Conservation (phyloP, 192 early-diverging fungal genomes). For the Radiomyces spectabilis region DNA sequence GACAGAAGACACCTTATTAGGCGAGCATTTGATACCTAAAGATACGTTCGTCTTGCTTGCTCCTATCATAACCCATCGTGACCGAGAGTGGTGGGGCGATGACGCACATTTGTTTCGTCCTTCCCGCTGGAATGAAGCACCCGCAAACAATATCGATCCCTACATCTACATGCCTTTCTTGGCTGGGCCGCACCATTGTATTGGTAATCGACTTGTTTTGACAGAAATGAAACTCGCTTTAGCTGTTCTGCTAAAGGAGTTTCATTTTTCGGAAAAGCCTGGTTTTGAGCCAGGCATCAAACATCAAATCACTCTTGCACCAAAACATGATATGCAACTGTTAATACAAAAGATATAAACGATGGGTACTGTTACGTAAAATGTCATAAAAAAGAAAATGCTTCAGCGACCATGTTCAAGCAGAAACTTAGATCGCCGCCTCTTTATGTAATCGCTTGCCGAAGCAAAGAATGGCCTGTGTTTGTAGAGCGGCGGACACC, state of each 20-base stretch:
- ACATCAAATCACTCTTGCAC: slow-evolving; percentile 36
- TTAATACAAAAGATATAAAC: not conserved
- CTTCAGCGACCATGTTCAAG: no score
- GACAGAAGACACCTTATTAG: slow-evolving; percentile 20
- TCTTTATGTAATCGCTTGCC: no score
- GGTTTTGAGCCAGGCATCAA: slow-evolving; percentile 34
- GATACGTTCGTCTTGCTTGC: slow-evolving; percentile 22
- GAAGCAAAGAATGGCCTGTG: no score
- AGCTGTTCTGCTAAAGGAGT: slow-evolving; percentile 27
- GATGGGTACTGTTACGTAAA: no score
- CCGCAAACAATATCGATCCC: not conserved
- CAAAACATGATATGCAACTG: slow-evolving; percentile 29
- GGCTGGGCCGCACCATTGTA: slow-evolving; percentile 32
- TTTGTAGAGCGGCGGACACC: no score
- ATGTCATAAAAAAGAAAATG: no score
- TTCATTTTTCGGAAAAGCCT: slow-evolving; percentile 27
- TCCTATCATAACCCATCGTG: slow-evolving; percentile 26
- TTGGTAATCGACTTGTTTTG: slow-evolving; percentile 44
- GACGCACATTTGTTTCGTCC: not conserved
- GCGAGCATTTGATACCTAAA: slow-evolving; percentile 37
- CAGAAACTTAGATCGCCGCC: no score
- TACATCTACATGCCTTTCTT: slow-evolving; percentile 9
- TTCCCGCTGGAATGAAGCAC: not conserved
- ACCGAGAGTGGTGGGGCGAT: slow-evolving; percentile 18
- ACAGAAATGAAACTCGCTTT: slow-evolving; percentile 45